phyloP scores from a whole-genome alignment of 306 rosid genomes.

The Vicia faba region DNA sequence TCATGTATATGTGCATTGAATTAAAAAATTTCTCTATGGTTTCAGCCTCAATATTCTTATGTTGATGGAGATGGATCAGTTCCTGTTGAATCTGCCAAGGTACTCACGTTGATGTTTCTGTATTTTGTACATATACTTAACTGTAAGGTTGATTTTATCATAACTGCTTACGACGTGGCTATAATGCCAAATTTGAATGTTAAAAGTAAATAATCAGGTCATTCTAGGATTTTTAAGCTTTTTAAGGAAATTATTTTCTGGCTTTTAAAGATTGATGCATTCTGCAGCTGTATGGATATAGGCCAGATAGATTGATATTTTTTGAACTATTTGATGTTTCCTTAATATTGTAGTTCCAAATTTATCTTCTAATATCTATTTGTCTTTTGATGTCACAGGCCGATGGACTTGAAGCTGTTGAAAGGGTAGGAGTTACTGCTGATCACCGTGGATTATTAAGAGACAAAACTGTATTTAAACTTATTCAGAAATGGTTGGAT shows the following conservation, averaged over 20 bases:
- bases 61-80: conserved; percentile 94
- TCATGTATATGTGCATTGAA: background rate
- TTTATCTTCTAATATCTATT: conserved; percentile 10
- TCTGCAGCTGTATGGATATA: background rate
- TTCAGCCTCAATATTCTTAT: conserved; percentile 79
- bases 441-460: conserved; percentile 64
- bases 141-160: conserved; percentile 15
- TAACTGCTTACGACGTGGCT: conserved; percentile 17
- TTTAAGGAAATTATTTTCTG: background rate
- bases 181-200: conserved; percentile 4
- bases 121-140: conserved; percentile 19
- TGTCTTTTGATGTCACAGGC: conserved; percentile 56
- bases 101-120: conserved; percentile 43
- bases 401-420: conserved; percentile 74
- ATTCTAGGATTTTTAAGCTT: conserved; percentile 1
- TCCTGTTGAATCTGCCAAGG: conserved; percentile 91
- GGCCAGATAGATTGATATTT: conserved; percentile 6
- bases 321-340: conserved; percentile 22
- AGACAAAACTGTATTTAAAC: conserved; percentile 56
- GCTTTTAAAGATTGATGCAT: background rate
- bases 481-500: conserved; percentile 72
- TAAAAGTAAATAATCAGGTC: conserved; percentile 18
- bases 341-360: conserved; percentile 5
- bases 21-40: conserved; percentile 21
- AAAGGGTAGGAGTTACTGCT: conserved; percentile 69